Evolutionary conservation across 495 filamentous ascomycete genomes (phyloP).

Genomic region (Podospora appendiculata): DNA sequence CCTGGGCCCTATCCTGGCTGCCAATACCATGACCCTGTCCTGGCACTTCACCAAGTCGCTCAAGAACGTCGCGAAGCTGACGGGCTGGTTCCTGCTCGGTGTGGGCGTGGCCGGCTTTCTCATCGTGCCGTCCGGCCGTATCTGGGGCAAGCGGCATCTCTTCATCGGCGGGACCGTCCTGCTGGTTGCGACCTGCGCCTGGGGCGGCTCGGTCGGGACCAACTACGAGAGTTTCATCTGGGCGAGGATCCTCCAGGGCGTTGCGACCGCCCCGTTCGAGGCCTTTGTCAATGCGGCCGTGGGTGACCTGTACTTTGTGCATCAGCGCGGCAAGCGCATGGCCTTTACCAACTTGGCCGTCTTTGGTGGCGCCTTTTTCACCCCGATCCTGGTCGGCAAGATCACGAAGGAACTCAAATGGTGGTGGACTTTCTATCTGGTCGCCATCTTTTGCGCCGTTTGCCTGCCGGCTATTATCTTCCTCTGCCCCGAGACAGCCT

Average conservation of each 20-base stretch:
- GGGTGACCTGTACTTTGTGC: constrained; percentile 67
- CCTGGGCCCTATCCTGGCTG: constrained; percentile 77
- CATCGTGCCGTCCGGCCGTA: constrained; percentile 77
- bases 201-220: constrained; percentile 64
- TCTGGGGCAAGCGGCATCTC: constrained; percentile 87
- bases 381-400: constrained; percentile 79
- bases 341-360: constrained; percentile 81
- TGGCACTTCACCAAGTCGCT: constrained; percentile 51
- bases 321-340: constrained; percentile 84
- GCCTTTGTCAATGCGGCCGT: constrained; percentile 69
- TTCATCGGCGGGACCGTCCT: constrained; percentile 75
- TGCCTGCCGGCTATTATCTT: constrained; percentile 61
- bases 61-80: constrained; percentile 68
- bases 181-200: constrained; percentile 61
- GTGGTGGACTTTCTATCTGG: constrained; percentile 71
- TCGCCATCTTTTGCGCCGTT: constrained; percentile 60
- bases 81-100: constrained; percentile 81
- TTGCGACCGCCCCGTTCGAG: constrained; percentile 71
- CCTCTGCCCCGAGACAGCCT: constrained; percentile 83
- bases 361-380: constrained; percentile 89
- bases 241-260: constrained; percentile 68
- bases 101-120: constrained; percentile 73
- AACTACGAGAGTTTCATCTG: constrained; percentile 65
- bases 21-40: constrained; percentile 69
- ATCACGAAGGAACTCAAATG: constrained; percentile 71